A percentile compares a stretch with the other conserved stretches of the same genome.
Conservation (phyloP, 805 yeast genomes). For the Zygoascus bituminiphila region DNA sequence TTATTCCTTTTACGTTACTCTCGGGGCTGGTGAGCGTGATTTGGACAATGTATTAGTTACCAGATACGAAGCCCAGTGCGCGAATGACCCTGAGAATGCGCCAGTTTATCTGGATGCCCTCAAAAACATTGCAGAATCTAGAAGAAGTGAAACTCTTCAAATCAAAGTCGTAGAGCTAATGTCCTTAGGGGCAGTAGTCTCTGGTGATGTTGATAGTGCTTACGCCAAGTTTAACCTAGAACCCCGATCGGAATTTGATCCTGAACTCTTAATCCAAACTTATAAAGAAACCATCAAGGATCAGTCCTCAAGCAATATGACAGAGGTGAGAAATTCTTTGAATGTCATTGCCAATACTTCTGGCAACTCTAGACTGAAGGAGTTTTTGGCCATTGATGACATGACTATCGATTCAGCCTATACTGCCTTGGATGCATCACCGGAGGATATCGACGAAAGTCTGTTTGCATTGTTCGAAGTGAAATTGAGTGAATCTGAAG, state of each 20-base stretch:
- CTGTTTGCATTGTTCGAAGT: slow-evolving; percentile 67
- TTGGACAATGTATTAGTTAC: slow-evolving; percentile 39
- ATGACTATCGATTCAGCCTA: slow-evolving; percentile 44
- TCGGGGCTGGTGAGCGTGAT: slow-evolving; percentile 44
- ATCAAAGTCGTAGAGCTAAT: slow-evolving; percentile 38
- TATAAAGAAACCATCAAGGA: slow-evolving; percentile 8
- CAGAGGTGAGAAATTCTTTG: slow-evolving; percentile 13
- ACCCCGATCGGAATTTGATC: slow-evolving; percentile 15
- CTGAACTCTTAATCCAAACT: slow-evolving; percentile 10
- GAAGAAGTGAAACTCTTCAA: slow-evolving; percentile 40
- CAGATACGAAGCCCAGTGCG: slow-evolving; percentile 37
- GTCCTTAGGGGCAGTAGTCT: slow-evolving; percentile 46
- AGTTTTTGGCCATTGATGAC: slow-evolving; percentile 35
- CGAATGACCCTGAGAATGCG: slow-evolving; percentile 36
- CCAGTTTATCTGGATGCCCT: slow-evolving; percentile 56
- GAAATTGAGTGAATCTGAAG: slow-evolving; percentile 42
- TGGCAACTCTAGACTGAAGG: slow-evolving; percentile 9
- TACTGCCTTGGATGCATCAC: slow-evolving; percentile 3
- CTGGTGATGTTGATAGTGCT: slow-evolving; percentile 38
- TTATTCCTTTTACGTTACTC: slow-evolving; percentile 30
- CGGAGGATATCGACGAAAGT: slow-evolving; percentile 37
- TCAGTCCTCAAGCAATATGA: slow-evolving; percentile 6
- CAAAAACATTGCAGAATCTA: slow-evolving; percentile 39
- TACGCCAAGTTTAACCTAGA: slow-evolving; percentile 30
- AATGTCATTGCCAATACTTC: slow-evolving; percentile 15